Percentiles rank a stretch among this genome's conserved stretches.
These are phyloP conservation scores for Coleophoma eucalyptorum DNA, from an alignment of 2,329 filamentous ascomycete species.

Conservation along the genomic window DNA sequence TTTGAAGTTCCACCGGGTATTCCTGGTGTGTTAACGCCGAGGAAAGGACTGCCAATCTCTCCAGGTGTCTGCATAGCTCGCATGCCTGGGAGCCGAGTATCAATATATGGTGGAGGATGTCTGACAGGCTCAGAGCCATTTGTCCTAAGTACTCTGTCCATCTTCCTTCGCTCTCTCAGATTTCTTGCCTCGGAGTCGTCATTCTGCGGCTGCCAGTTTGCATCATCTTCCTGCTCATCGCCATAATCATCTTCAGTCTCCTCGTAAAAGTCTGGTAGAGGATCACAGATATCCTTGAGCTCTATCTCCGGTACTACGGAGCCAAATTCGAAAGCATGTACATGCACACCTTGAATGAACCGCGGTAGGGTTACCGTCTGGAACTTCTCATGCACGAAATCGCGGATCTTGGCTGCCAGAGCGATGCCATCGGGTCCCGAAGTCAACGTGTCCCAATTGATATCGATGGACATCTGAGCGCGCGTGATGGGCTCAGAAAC, in stretches of 20 bases:
- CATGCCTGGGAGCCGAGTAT: slow-evolving; percentile 31
- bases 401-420: slow-evolving; percentile 81
- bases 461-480: slow-evolving; percentile 83
- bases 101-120: slow-evolving; percentile 33
- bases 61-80: slow-evolving; percentile 21
- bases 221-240: slow-evolving; percentile 43
- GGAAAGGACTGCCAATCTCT: slow-evolving; percentile 52
- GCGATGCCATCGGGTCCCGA: slow-evolving; percentile 81
- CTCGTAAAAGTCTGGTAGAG: slow-evolving; percentile 94
- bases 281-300: slow-evolving; percentile 95
- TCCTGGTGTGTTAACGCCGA: slow-evolving; percentile 56
- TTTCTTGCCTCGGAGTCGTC: slow-evolving; percentile 12
- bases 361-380: slow-evolving; percentile 86
- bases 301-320: slow-evolving; percentile 78
- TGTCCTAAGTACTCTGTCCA: slow-evolving; percentile 29
- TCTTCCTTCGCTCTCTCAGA: slow-evolving; percentile 29
- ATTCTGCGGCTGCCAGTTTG: slow-evolving; percentile 17
- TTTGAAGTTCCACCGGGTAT: slow-evolving; percentile 72
- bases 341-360: slow-evolving; percentile 94
- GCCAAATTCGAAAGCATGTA: slow-evolving; percentile 93
- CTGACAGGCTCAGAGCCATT: slow-evolving; percentile 16
- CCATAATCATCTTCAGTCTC: slow-evolving; percentile 64
- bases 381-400: slow-evolving; percentile 94
- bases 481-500: neutral
- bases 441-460: slow-evolving; percentile 93